phyloP scores from a whole-genome alignment of 1,284 basidiomycete genomes.

The Vanrija sp. region DNA sequence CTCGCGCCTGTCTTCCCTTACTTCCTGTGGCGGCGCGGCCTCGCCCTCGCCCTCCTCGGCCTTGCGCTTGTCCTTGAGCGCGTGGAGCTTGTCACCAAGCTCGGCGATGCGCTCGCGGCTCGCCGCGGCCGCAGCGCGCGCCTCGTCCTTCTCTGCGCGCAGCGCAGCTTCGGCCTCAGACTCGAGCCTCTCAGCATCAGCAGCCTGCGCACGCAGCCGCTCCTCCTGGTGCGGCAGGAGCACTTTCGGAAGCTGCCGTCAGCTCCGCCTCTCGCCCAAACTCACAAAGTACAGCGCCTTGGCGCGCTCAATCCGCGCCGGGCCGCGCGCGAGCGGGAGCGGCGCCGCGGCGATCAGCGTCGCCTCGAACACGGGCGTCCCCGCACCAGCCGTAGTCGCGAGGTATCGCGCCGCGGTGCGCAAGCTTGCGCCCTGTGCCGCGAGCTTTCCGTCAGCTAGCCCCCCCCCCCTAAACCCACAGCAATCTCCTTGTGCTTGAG shows the following conservation, averaged over 20 bases:
- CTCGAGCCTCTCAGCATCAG: constrained; percentile 32
- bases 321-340: constrained; percentile 35
- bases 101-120: constrained; percentile 30
- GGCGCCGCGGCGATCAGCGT: constrained; percentile 30
- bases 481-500: constrained; percentile 40
- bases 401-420: constrained; percentile 36
- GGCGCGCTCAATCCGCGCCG: constrained; percentile 19
- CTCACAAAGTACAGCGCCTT: constrained; percentile 41
- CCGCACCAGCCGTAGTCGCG: constrained; percentile 22
- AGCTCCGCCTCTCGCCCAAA: background rate
- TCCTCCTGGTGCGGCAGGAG: constrained; percentile 40
- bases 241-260: constrained; percentile 39
- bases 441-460: constrained; percentile 27
- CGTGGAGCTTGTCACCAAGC: constrained; percentile 21
- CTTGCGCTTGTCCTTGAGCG: constrained; percentile 26
- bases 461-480: constrained; percentile 23
- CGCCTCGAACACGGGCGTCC: constrained; percentile 11
- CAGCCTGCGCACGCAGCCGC: constrained; percentile 23
- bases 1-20: constrained; percentile 21
- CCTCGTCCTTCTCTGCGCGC: constrained; percentile 28
- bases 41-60: constrained; percentile 1
- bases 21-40: background rate
- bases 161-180: constrained; percentile 29
- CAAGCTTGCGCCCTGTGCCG: constrained; percentile 34
- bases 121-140: constrained; percentile 12